Conservation (phyloP, 805 yeast genomes). For the Saccharomycopsis fermentans region DNA sequence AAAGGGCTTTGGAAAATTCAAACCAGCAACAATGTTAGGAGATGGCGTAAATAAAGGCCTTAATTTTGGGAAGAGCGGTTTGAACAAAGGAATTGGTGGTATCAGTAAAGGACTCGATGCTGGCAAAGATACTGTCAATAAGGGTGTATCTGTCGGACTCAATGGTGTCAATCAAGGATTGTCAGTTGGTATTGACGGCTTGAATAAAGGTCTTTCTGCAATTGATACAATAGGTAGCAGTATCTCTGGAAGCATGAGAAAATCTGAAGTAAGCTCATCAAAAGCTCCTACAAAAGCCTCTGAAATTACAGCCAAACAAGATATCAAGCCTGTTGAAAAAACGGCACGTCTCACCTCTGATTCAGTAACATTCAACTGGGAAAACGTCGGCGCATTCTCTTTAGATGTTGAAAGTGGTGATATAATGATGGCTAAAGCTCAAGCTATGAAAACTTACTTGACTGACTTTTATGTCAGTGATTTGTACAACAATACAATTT, state of each 20-base stretch:
- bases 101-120: slow-evolving; percentile 1
- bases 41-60: slow-evolving; percentile 5
- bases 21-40: slow-evolving; percentile 3
- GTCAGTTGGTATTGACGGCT: neutral
- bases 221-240: neutral
- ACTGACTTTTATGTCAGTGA: slow-evolving; percentile 63
- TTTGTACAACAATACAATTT: slow-evolving; percentile 57
- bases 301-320: neutral
- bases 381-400: slow-evolving; percentile 12
- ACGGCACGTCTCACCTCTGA: slow-evolving; percentile 8
- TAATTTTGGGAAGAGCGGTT: neutral
- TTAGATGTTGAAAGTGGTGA: slow-evolving; percentile 10
- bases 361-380: slow-evolving; percentile 17
- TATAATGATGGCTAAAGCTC: slow-evolving; percentile 23
- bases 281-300: slow-evolving; percentile 2
- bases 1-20: slow-evolving; percentile 15
- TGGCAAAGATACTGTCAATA: neutral
- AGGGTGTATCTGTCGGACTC: slow-evolving; percentile 4
- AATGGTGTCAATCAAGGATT: neutral
- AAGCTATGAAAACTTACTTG: slow-evolving; percentile 46
- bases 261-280: neutral
- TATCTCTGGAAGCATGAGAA: neutral
- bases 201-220: slow-evolving; percentile 1
- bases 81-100: neutral
- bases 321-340: slow-evolving; percentile 4